Conservation (phyloP, 2,329 filamentous ascomycete genomes). For the Aspergillus proliferans region DNA sequence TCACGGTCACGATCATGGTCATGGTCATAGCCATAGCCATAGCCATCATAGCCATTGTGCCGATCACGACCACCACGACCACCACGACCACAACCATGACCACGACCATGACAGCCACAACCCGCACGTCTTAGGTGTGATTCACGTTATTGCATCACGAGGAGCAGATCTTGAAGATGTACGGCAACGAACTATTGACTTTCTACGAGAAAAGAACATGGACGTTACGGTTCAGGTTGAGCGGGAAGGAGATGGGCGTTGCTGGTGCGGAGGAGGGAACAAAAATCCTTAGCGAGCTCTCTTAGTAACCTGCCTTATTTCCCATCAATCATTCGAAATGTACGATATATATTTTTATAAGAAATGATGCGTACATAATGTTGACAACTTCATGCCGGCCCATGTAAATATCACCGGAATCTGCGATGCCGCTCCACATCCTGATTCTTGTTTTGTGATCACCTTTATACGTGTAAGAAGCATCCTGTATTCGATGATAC, state of each 20-base stretch:
- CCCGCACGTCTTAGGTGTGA: slow-evolving; percentile 63
- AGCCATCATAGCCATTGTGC: slow-evolving; percentile 4
- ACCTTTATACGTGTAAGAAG: no score
- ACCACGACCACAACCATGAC: slow-evolving; percentile 16
- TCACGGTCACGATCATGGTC: slow-evolving; percentile 24
- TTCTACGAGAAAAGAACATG: slow-evolving; percentile 64
- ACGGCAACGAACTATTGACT: slow-evolving; percentile 65
- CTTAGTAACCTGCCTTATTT: no score
- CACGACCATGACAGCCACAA: slow-evolving; percentile 14
- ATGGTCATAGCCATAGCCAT: slow-evolving; percentile 23
- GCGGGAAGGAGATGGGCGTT: slow-evolving; percentile 65
- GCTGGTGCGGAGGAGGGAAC: slow-evolving; percentile 55
- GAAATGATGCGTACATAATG: no score
- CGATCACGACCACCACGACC: slow-evolving; percentile 6
- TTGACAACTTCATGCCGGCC: no score
- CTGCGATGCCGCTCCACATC: no score
- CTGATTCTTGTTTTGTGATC: no score
- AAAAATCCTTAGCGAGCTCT: slow-evolving; percentile 13
- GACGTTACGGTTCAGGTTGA: slow-evolving; percentile 85
- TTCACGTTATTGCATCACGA: slow-evolving; percentile 73
- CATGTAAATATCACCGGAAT: no score
- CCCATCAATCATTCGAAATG: no score
- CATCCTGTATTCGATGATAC: no score
- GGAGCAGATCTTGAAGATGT: slow-evolving; percentile 76
- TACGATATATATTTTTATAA: no score